phyloP scores from a whole-genome alignment of 352 stramenopile species.

The Globisporangium parvum region DNA sequence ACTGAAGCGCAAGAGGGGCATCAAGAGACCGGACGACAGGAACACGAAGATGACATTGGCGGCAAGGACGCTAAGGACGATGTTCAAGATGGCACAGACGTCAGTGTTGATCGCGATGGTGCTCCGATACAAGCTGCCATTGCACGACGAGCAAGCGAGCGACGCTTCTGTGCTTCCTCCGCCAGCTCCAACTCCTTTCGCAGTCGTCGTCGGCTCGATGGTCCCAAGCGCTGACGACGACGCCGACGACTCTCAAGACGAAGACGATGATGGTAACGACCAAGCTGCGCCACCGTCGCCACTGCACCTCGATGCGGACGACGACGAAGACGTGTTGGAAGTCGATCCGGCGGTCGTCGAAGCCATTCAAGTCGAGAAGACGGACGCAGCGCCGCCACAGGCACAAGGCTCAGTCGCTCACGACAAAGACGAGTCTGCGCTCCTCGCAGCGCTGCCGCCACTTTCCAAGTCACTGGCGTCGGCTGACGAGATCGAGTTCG shows the following conservation, averaged over 20 bases:
- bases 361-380: slow-evolving; percentile 14
- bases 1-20: too few relatives aligned
- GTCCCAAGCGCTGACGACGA: slow-evolving; percentile 8
- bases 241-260: slow-evolving; percentile 18
- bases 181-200: slow-evolving; percentile 3
- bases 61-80: neutral
- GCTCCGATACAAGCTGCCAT: neutral
- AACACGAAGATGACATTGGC: too few relatives aligned
- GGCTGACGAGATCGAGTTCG: slow-evolving; percentile 13
- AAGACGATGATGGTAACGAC: slow-evolving; percentile 26
- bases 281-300: slow-evolving; percentile 4
- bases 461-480: neutral
- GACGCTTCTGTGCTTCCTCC: slow-evolving; percentile 3
- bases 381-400: neutral
- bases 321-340: slow-evolving; percentile 50
- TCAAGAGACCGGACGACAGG: too few relatives aligned
- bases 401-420: neutral
- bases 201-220: slow-evolving; percentile 13
- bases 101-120: neutral
- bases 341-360: slow-evolving; percentile 27
- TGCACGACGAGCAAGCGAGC: neutral
- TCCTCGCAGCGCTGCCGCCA: slow-evolving; percentile 5
- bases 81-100: neutral
- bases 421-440: neutral
- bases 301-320: slow-evolving; percentile 12